phyloP scores from a whole-genome alignment of 148 eudicot genomes.

The Nepenthes gracilis region DNA sequence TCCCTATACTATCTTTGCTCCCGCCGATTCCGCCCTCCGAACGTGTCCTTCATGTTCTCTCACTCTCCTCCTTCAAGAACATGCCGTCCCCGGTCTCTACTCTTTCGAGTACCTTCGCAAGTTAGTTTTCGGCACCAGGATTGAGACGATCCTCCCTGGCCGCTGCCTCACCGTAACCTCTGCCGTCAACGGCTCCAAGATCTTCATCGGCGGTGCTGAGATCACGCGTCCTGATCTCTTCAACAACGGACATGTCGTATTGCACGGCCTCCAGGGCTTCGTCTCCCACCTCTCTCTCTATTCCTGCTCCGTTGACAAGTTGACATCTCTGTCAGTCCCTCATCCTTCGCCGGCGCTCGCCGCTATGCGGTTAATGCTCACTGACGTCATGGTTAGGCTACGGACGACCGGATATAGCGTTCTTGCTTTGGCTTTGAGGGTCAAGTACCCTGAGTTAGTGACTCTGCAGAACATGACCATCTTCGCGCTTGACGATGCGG shows the following conservation, averaged over 20 bases:
- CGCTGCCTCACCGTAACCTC: constrained; percentile 52
- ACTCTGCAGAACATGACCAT: constrained; percentile 34
- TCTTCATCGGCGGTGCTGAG: constrained; percentile 51
- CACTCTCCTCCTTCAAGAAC: constrained; percentile 60
- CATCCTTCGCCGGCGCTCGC: constrained; percentile 22
- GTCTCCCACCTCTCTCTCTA: constrained; percentile 59
- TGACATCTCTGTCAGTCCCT: constrained; percentile 40
- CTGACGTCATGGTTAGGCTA: constrained; percentile 43
- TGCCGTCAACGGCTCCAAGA: constrained; percentile 13
- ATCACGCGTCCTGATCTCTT: constrained; percentile 44
- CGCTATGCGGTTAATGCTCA: constrained; percentile 38
- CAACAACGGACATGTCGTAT: constrained; percentile 29
- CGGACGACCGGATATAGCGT: constrained; percentile 38
- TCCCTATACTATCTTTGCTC: constrained; percentile 66
- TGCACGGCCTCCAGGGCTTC: constrained; percentile 63
- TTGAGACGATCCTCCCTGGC: constrained; percentile 58
- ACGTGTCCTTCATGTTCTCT: constrained; percentile 61
- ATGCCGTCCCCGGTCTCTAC: constrained; percentile 60
- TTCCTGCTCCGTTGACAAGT: constrained; percentile 47
- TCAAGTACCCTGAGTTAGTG: constrained; percentile 33
- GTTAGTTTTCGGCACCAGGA: constrained; percentile 46
- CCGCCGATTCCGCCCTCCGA: constrained; percentile 45
- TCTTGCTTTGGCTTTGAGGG: constrained; percentile 31
- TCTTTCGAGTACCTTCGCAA: constrained; percentile 36
- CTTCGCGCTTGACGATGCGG: constrained; percentile 31